A percentile compares a stretch with the other conserved stretches of the same genome.
These are phyloP conservation scores for Chloris gayana DNA, from an alignment of 176 grass and related monocot genomes.

Conservation along the genomic window DNA sequence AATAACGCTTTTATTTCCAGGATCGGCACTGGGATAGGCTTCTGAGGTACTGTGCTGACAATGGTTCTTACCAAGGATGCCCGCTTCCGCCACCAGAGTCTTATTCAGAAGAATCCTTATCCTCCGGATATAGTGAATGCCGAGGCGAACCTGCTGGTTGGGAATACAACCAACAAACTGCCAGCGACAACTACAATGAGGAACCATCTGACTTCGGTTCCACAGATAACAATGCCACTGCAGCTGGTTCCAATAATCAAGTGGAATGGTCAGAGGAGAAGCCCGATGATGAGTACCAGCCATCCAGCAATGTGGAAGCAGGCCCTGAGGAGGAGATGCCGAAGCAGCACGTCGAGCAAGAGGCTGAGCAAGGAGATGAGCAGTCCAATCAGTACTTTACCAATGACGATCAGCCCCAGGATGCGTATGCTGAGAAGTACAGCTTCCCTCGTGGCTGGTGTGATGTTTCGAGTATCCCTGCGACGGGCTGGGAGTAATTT, in stretches of 20 bases:
- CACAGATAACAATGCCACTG: neutral
- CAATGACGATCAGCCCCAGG: slow-evolving; percentile 13
- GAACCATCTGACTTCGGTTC: slow-evolving; percentile 26
- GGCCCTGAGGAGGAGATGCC: slow-evolving; percentile 15
- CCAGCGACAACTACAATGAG: slow-evolving; percentile 22
- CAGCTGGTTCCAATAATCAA: slow-evolving; percentile 17
- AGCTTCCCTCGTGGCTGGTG: slow-evolving; percentile 52
- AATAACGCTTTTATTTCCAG: slow-evolving; percentile 36
- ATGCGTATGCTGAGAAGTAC: slow-evolving; percentile 17
- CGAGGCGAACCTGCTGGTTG: slow-evolving; percentile 24
- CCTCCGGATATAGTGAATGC: slow-evolving; percentile 18
- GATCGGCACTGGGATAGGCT: slow-evolving; percentile 88
- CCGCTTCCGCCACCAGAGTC: slow-evolving; percentile 63
- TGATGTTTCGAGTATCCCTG: slow-evolving; percentile 48
- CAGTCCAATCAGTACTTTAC: neutral
- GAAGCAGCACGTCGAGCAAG: slow-evolving; percentile 26
- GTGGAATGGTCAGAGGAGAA: slow-evolving; percentile 26
- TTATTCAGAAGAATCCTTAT: slow-evolving; percentile 45
- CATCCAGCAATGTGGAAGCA: slow-evolving; percentile 5
- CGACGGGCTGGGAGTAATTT: slow-evolving; percentile 60
- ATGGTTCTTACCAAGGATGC: slow-evolving; percentile 90
- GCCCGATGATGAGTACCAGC: slow-evolving; percentile 32
- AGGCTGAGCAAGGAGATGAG: slow-evolving; percentile 10
- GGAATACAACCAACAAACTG: slow-evolving; percentile 37
- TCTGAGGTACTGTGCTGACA: slow-evolving; percentile 75